phyloP scores from a whole-genome alignment of 2,329 filamentous ascomycete genomes.

The Xylariaceae sp. region DNA sequence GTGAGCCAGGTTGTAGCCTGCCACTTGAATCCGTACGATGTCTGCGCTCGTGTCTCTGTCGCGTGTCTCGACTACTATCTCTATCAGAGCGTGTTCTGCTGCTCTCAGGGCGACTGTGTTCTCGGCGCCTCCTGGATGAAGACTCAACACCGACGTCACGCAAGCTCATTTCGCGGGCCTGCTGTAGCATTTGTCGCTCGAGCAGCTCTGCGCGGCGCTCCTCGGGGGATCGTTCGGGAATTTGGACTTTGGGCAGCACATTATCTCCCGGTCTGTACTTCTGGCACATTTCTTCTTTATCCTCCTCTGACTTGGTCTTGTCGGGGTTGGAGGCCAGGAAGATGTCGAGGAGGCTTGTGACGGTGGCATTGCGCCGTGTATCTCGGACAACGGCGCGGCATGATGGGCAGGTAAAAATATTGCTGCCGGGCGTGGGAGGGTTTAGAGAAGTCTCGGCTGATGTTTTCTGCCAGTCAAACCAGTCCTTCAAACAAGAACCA shows the following conservation, averaged over 20 bases:
- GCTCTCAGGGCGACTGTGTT: conserved; percentile 29
- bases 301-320: conserved; percentile 63
- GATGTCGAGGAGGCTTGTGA: conserved; percentile 87
- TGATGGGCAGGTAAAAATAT: conserved; percentile 81
- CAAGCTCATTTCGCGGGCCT: conserved; percentile 70
- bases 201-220: conserved; percentile 57
- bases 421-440: conserved; percentile 44
- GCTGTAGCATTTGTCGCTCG: conserved; percentile 65
- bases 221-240: conserved; percentile 47
- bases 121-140: conserved; percentile 26
- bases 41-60: conserved; percentile 27
- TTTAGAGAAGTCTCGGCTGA: conserved; percentile 49
- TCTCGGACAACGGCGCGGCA: conserved; percentile 84
- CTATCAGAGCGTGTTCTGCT: conserved; percentile 32
- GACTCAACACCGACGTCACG: conserved; percentile 57
- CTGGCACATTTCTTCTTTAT: conserved; percentile 70
- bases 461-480: conserved; percentile 79
- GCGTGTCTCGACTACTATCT: conserved; percentile 26
- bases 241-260: conserved; percentile 63
- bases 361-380: conserved; percentile 84
- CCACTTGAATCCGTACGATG: conserved; percentile 33
- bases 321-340: conserved; percentile 76
- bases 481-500: conserved; percentile 90
- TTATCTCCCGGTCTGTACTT: conserved; percentile 80
- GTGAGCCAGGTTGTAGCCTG: conserved; percentile 36